These are phyloP conservation scores for Coemansia sp. DNA, from an alignment of 192 early-diverging fungal genomes.

Conservation along the genomic window DNA sequence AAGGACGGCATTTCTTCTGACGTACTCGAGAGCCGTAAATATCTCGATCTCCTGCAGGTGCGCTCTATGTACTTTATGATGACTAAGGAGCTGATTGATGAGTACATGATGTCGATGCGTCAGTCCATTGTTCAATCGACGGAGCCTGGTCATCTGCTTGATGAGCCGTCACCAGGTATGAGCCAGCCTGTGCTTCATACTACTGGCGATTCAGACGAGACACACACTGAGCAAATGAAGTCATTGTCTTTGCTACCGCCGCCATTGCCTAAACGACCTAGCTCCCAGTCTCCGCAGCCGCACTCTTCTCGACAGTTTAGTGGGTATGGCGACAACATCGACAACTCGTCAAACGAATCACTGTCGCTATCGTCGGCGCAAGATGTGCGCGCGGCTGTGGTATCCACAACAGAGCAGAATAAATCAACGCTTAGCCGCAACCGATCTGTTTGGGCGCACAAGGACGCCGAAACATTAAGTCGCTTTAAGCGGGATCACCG, in stretches of 20 bases:
- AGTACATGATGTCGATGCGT: conserved; percentile 56
- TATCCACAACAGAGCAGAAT: conserved; percentile 13
- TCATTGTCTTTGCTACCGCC: neutral
- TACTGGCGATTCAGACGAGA: neutral
- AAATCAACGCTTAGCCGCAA: conserved; percentile 37
- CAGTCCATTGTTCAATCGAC: conserved; percentile 13
- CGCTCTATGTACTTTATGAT: conserved; percentile 66
- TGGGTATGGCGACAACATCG: conserved; percentile 1
- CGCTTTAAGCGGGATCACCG: conserved; percentile 36
- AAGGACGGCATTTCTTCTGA: conserved; percentile 64
- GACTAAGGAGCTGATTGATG: conserved; percentile 63
- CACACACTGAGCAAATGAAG: neutral
- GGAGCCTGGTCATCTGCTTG: neutral
- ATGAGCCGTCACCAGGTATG: neutral
- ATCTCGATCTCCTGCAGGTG: conserved; percentile 63
- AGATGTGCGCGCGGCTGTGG: conserved; percentile 36
- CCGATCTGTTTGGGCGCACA: conserved; percentile 55
- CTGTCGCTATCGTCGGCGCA: conserved; percentile 12
- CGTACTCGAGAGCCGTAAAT: conserved; percentile 63
- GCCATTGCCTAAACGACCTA: conserved; percentile 7
- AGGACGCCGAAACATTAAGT: conserved; percentile 37
- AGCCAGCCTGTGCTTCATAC: neutral
- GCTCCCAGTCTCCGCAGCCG: neutral
- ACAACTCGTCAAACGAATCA: conserved; percentile 40
- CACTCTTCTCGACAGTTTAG: conserved; percentile 9